Conservation (phyloP, 1,139 yeast species). For the Hansenula sp. region DNA sequence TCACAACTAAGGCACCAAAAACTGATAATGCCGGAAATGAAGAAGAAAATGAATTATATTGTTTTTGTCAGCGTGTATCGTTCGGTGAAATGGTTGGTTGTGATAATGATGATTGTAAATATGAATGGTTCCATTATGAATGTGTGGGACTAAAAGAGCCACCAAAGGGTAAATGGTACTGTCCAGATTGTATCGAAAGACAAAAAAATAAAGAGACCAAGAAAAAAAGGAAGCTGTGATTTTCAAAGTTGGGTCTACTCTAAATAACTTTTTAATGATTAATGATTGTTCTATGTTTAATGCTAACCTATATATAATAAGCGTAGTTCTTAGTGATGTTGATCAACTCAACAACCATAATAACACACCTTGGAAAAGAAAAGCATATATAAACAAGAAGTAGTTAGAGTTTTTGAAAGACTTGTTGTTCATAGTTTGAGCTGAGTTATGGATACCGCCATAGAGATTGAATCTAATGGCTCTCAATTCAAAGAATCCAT, state of each 20-base stretch:
- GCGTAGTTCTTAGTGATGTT: background rate
- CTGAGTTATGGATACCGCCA: conserved; percentile 51
- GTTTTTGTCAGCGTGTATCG: conserved; percentile 81
- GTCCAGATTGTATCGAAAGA: conserved; percentile 62
- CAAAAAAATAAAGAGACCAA: conserved; percentile 15
- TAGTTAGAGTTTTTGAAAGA: conserved; percentile 83
- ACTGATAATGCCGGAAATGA: conserved; percentile 7
- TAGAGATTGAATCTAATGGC: conserved; percentile 76
- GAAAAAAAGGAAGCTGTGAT: conserved; percentile 14
- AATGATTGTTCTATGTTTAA: background rate
- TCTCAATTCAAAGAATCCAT: conserved; percentile 75
- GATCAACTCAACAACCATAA: conserved; percentile 48
- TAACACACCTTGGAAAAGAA: conserved; percentile 66
- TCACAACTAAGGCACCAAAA: conserved; percentile 1
- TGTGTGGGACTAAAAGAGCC: conserved; percentile 83
- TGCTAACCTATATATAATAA: background rate
- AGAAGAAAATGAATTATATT: conserved; percentile 62
- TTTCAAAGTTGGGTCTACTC: background rate
- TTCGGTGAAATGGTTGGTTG: conserved; percentile 92
- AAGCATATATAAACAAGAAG: conserved; percentile 82
- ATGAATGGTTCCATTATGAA: conserved; percentile 75
- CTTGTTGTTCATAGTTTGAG: conserved; percentile 55
- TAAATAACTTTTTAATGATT: background rate
- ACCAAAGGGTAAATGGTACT: conserved; percentile 89
- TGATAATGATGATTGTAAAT: conserved; percentile 78